phyloP scores from a whole-genome alignment of 768 basidiomycete species.

The Dentipellis fragilis region DNA sequence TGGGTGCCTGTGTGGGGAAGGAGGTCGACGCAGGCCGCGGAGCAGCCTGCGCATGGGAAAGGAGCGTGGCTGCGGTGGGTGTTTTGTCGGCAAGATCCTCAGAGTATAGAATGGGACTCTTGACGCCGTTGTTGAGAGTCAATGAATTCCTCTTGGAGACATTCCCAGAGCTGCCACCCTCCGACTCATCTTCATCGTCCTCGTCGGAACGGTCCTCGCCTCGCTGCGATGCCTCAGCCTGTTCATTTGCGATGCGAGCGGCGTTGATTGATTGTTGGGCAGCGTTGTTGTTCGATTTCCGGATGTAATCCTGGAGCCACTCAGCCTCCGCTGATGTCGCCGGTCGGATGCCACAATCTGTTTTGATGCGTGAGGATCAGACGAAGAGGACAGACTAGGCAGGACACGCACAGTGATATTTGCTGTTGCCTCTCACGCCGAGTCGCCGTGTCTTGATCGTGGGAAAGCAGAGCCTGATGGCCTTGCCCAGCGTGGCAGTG shows the following conservation, averaged over 20 bases:
- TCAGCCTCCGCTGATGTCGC: slow-evolving; percentile 87
- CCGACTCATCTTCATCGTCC: slow-evolving; percentile 81
- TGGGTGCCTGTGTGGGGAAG: slow-evolving; percentile 63
- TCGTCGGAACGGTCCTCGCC: slow-evolving; percentile 72
- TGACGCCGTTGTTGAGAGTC: slow-evolving; percentile 51
- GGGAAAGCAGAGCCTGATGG: slow-evolving; percentile 86
- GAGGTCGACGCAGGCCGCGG: slow-evolving; percentile 40
- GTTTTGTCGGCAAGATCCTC: slow-evolving; percentile 78
- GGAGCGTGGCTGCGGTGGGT: slow-evolving; percentile 66
- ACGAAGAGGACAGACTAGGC: slow-evolving; percentile 18
- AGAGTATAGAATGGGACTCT: slow-evolving; percentile 40
- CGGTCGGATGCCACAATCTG: slow-evolving; percentile 88
- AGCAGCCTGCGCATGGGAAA: slow-evolving; percentile 70
- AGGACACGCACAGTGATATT: slow-evolving; percentile 78
- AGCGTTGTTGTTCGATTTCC: slow-evolving; percentile 81
- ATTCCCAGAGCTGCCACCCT: slow-evolving; percentile 45
- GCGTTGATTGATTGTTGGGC: slow-evolving; percentile 68
- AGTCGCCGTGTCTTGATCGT: slow-evolving; percentile 91
- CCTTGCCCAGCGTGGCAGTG: slow-evolving; percentile 91
- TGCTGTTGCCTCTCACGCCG: slow-evolving; percentile 89
- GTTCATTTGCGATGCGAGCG: slow-evolving; percentile 62
- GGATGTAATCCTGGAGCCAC: slow-evolving; percentile 87
- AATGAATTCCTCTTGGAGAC: slow-evolving; percentile 70
- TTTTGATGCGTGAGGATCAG: slow-evolving; percentile 16
- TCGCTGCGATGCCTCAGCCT: slow-evolving; percentile 46